These are phyloP conservation scores for Umbilicaria muhlenbergii DNA, from an alignment of 495 filamentous ascomycete genomes.

Conservation along the genomic window DNA sequence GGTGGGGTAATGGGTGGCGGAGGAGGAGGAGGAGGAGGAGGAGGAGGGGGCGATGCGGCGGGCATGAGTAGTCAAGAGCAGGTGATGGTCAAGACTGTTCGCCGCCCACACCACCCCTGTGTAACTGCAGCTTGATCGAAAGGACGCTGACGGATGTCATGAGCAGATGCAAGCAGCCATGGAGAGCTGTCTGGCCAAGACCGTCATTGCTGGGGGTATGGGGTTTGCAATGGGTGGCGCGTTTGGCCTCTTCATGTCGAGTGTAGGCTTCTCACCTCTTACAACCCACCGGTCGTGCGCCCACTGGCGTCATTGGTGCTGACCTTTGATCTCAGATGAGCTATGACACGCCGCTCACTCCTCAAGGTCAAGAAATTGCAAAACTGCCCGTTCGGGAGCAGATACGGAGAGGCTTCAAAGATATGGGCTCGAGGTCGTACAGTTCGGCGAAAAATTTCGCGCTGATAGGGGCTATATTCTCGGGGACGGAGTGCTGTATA, in stretches of 20 bases:
- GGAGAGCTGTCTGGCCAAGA: constrained; percentile 81
- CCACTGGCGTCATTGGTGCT: neutral
- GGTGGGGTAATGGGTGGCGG: constrained; percentile 12
- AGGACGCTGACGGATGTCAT: neutral
- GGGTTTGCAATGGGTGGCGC: constrained; percentile 81
- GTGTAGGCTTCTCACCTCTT: constrained; percentile 34
- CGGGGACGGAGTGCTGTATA: constrained; percentile 88
- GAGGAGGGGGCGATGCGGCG: constrained; percentile 9
- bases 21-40: constrained; percentile 11
- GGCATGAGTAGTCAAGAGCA: constrained; percentile 39
- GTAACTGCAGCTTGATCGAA: neutral
- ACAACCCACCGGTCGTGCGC: neutral
- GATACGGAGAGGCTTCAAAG: constrained; percentile 68
- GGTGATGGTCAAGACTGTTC: constrained; percentile 35
- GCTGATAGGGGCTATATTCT: constrained; percentile 74
- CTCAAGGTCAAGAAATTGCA: constrained; percentile 44
- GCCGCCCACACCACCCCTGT: constrained; percentile 8
- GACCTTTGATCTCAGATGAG: constrained; percentile 47
- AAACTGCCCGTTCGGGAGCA: constrained; percentile 71
- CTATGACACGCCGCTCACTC: constrained; percentile 68
- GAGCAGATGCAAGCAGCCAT: constrained; percentile 60
- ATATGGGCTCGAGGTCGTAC: constrained; percentile 77
- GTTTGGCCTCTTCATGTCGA: constrained; percentile 94
- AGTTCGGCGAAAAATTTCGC: constrained; percentile 91
- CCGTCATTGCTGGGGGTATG: constrained; percentile 65